These are phyloP conservation scores for Rhynchosporium secalis DNA, from an alignment of 2,329 filamentous ascomycete genomes.

Conservation along the genomic window DNA sequence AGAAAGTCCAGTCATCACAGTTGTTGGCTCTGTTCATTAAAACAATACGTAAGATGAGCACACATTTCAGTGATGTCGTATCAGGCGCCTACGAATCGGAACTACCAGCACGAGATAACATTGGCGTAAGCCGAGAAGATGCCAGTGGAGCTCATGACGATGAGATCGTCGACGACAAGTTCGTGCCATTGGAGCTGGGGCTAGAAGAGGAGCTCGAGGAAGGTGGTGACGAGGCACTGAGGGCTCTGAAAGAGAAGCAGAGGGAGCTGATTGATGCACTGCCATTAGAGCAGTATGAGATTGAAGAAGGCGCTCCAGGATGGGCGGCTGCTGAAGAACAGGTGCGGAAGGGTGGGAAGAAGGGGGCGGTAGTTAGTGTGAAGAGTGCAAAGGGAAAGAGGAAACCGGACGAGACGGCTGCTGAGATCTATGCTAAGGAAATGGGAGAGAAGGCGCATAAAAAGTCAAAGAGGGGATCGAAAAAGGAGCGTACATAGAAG, in stretches of 20 bases:
- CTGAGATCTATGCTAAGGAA: conserved; percentile 62
- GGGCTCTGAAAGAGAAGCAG: conserved; percentile 74
- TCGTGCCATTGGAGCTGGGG: conserved; percentile 67
- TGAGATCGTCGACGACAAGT: conserved; percentile 64
- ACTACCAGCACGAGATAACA: conserved; percentile 57
- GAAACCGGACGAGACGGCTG: conserved; percentile 62
- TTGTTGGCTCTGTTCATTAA: conserved; percentile 97
- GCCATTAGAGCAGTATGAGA: conserved; percentile 79
- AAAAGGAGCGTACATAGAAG: conserved; percentile 29
- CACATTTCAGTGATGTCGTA: conserved; percentile 73
- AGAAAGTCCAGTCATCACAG: conserved; percentile 66
- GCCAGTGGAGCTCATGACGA: conserved; percentile 68
- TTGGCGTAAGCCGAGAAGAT: conserved; percentile 59
- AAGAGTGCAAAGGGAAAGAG: conserved; percentile 76
- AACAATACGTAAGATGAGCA: conserved; percentile 82
- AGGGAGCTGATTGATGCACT: conserved; percentile 86
- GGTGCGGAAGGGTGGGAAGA: conserved; percentile 60
- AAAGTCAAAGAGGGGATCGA: conserved; percentile 53
- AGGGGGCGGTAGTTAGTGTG: conserved; percentile 71
- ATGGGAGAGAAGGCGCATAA: conserved; percentile 55
- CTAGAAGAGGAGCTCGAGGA: conserved; percentile 83
- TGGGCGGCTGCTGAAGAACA: conserved; percentile 77
- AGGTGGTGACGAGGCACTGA: conserved; percentile 74
- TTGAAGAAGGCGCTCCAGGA: conserved; percentile 59
- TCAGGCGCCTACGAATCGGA: conserved; percentile 70